Base-by-base conservation (phyloP, 2,329 filamentous ascomycete genomes). In the Aspergillus brasiliensis region DNA sequence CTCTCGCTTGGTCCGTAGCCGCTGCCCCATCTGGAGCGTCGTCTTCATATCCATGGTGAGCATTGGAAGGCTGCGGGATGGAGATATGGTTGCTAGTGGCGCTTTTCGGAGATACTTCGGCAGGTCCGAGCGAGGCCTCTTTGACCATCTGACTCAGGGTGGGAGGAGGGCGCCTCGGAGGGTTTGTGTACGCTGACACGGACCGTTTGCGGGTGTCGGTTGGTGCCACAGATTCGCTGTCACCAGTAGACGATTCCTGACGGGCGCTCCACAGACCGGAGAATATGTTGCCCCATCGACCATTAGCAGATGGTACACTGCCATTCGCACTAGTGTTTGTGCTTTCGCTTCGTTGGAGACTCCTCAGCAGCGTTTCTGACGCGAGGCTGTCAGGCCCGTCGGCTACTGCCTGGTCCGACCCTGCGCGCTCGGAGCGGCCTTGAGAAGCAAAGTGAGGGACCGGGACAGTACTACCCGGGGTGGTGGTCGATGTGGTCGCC, bases 241-340 rank as follows among this genome's bases (percentile, higher is more conserved):
- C 73, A 56, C 78, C 78, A 8, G 76, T 78, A 7, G 82, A 80
- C 2, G 82, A 82, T 48, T 78, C 79, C 51, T 81, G 78, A 15
- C 77, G 80, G 37, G 77, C 74, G 63, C 75, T 80, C 84, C 84
- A 87, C 59, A 86, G 79, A 2, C 79, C 80, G 59, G 82, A 85
- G 65, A 85, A 81, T 49, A 86, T 73, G 34, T 80, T 83, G 19
- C 83, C 82, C 84, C 84, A 86, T 34, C 81, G 80, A 58, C 81
- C 83, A 52, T 71, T 69, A 3, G 77, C 74, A 31, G 78, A 77
- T 19, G 81, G 80, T 21, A 81, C 76, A 55, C 77, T 81, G 59
- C 78, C 81, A 51, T 77, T 73, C 51, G 76, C 76, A 61, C 78
- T 80, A 10, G 74, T 69, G 40, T 78, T 75, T 7, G 80, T 82